Evolutionary conservation across 345 rosid genomes (phyloP), one percentile per base, ranked within the genome.

Genomic region (Eucalyptus viminalis): DNA sequence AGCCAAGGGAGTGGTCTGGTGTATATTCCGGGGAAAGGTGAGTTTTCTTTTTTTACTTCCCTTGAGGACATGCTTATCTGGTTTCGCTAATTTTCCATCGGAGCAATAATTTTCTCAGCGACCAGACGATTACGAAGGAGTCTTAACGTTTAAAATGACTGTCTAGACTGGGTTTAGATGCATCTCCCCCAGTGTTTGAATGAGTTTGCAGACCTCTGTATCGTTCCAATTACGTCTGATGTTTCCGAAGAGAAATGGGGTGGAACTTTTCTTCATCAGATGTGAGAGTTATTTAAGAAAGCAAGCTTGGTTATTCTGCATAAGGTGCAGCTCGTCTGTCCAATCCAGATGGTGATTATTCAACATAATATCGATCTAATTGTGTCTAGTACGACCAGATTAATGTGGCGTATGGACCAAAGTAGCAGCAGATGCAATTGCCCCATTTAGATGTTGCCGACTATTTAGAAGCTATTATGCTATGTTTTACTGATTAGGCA

Each of bases 21-120:
- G 34, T 97, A 60, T 92, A 89, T 97, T 25, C 99, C 99, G 0
- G 94, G 95, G 69, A 92, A 60, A 97, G 98, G 98, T 97, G 47
- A 89, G 45, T 88, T 86, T 62, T 88, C 45, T 89, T 86, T 45
- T 56, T 56, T 54, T 53, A 31, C 45, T 76, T 43, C 45, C 27
- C 45, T 11, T 76, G 27, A 6, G 34, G 14, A 29, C 60, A 19
- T 53, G 56, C 5, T 49, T 7, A 15, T 80, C 83, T 53, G 76
- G 80, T 45, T 31, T 43, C 24, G 47, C 45, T 37, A 37, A 76
- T 37, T 37, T 9, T 76, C 83, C 47, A 37, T 37, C 47, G 14
- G 86, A 60, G 49, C 6, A 67, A 60, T 62, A 58, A 40, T 11
- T 8, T 31, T 87, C 62, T 56, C 45, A 37, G 25, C 27, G 83